These are phyloP conservation scores for Solanum sitiens DNA, from an alignment of 257 asterid genomes.

Conservation along the genomic window DNA sequence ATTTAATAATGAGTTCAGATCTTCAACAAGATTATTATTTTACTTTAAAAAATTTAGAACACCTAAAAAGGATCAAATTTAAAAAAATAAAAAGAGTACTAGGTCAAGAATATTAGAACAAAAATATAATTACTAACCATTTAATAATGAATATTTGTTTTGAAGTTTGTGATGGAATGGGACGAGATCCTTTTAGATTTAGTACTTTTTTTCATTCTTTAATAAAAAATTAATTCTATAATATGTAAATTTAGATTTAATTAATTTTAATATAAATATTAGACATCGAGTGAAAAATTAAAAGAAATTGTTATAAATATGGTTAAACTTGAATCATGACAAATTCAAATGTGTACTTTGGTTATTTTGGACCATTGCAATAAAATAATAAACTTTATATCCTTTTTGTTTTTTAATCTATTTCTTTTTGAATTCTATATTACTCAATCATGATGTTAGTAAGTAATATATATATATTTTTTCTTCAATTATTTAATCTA, in stretches of 20 bases:
- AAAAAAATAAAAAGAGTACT: background rate
- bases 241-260: no score
- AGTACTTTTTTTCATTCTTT: no score
- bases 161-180: background rate
- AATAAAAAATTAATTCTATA: rapidly evolving
- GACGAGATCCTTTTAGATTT: no score
- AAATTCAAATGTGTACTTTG: background rate
- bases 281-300: rapidly evolving
- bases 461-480: background rate
- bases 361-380: background rate
- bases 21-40: background rate
- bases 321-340: background rate
- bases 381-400: background rate
- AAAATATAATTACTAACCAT: background rate
- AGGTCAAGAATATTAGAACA: background rate
- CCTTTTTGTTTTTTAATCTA: background rate
- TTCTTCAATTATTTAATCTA: background rate
- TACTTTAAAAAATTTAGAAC: background rate
- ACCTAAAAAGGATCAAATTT: background rate
- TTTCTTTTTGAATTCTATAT: background rate
- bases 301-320: no score
- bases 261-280: no score
- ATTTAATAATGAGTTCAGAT: no score
- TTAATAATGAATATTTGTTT: background rate
- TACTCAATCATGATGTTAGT: background rate